Percentiles rank a stretch among this genome's conserved stretches.
Conservation (phyloP, 2,329 filamentous ascomycete species). For the Colletotrichum coccodes region DNA sequence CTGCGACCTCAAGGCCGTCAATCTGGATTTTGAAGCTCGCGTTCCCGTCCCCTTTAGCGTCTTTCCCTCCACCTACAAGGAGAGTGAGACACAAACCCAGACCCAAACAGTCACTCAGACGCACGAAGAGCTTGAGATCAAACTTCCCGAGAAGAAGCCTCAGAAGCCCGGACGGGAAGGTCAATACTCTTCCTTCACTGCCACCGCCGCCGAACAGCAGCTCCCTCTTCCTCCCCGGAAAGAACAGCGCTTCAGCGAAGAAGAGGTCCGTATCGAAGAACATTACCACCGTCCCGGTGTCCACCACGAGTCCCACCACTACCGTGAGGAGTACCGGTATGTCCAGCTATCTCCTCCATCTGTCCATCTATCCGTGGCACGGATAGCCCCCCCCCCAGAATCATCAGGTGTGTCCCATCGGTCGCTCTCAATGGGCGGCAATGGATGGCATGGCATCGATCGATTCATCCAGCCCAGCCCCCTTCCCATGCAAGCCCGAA, state of each 20-base stretch:
- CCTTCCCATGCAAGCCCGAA: conserved; percentile 18
- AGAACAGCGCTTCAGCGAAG: conserved; percentile 76
- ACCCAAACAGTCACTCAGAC: conserved; percentile 64
- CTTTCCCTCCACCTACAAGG: conserved; percentile 97
- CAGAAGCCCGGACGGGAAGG: conserved; percentile 98
- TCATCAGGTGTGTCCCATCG: background rate
- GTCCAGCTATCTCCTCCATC: conserved; percentile 39
- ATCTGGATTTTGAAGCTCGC: conserved; percentile 99
- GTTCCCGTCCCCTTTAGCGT: conserved; percentile 99
- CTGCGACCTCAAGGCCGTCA: conserved; percentile 81
- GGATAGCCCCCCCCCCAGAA: too few species aligned
- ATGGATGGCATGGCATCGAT: conserved; percentile 7
- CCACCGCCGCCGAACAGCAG: conserved; percentile 61
- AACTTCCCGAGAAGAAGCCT: conserved; percentile 59
- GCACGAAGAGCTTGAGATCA: conserved; percentile 91
- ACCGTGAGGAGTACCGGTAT: conserved; percentile 65
- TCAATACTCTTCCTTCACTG: conserved; percentile 82
- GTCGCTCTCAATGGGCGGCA: background rate
- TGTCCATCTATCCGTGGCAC: conserved; percentile 10
- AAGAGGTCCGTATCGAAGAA: conserved; percentile 87
- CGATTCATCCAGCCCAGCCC: conserved; percentile 13
- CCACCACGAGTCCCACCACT: conserved; percentile 61
- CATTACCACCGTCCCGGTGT: conserved; percentile 77
- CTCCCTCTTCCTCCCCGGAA: conserved; percentile 64
- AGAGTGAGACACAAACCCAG: conserved; percentile 51